Evolutionary conservation across 139 green algal genomes (phyloP), one percentile per base, ranked within the genome.

Genomic region (Zygnema cylindricum): DNA sequence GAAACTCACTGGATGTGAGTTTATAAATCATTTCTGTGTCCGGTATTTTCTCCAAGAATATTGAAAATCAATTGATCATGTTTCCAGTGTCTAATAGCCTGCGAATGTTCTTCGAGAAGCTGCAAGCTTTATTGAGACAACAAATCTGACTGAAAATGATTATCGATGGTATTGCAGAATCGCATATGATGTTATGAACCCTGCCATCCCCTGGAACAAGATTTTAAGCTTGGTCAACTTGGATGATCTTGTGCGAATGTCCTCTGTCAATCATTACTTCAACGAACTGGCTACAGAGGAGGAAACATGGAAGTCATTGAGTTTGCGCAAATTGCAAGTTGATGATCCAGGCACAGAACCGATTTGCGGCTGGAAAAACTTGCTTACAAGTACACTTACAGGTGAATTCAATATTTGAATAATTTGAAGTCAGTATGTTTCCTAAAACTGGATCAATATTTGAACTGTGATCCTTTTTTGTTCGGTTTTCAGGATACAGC

Each of bases 161-260:
- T 25, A 25, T 63, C 7, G 49, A 63, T 63, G 7, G 7, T 16
- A 63, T 63, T 63, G 49, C 49, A 63, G 49, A 16, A 16, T 16
- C 7, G 49, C 7, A 25, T 16, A 63, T 7, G 49, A 63, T 63
- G 7, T 63, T 25, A 63, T 25, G 16, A 63, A 63, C 16, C 49
- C 49, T 63, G 49, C 76, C 30, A 83, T 83, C 71, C 76, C 76
- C 43, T 83, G 76, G 76, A 55, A 33, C 76, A 83, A 83, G 71
- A 83, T 83, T 41, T 71, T 83, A 30, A 35, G 49, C n/a, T 71
- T 71, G n/a, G 33, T 83, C 32, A 35, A 83, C 32, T n/a, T n/a
- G 16, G 41, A 55, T 36, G 76, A 83, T 83, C 43, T 83, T 83
- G 49, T 83, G 7, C 22, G 41, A n/a, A 49, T 83, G 33, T 49